Evolutionary conservation across 1,284 basidiomycete species (phyloP).

Genomic region (Fomitopsis palustris): DNA sequence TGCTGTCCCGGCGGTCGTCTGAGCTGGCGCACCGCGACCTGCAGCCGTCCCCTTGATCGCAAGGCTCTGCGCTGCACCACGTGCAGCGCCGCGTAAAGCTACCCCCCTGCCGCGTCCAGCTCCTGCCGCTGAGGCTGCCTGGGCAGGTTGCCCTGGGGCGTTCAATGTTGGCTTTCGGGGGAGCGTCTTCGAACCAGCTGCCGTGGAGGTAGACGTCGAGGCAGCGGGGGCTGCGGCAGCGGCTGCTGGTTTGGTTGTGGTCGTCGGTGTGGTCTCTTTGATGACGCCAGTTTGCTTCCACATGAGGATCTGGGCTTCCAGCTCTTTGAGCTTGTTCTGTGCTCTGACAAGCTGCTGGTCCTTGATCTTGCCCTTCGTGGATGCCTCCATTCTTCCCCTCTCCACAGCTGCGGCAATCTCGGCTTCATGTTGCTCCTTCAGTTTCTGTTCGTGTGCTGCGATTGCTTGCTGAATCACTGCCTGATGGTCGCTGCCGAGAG

Average conservation of each 20-base stretch:
- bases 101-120: constrained; percentile 17
- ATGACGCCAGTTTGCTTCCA: constrained; percentile 50
- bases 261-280: constrained; percentile 14
- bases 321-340: constrained; percentile 58
- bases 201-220: constrained; percentile 12
- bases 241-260: not conserved
- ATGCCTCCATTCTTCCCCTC: constrained; percentile 58
- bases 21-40: constrained; percentile 33
- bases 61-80: constrained; percentile 22
- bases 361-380: constrained; percentile 61
- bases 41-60: constrained; percentile 40
- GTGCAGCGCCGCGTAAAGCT: constrained; percentile 29
- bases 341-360: constrained; percentile 59
- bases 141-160: not conserved
- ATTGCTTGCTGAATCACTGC: constrained; percentile 49
- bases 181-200: constrained; percentile 18
- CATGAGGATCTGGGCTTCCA: constrained; percentile 58
- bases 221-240: constrained; percentile 5
- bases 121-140: constrained; percentile 14
- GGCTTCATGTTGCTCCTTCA: constrained; percentile 43
- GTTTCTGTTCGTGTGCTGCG: constrained; percentile 41
- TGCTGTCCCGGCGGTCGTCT: constrained; percentile 6
- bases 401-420: constrained; percentile 65
- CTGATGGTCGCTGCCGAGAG: constrained; percentile 33
- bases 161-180: constrained; percentile 22